Evolutionary conservation across 768 basidiomycete species (phyloP).

Genomic region (Cystobasidium ongulense): DNA sequence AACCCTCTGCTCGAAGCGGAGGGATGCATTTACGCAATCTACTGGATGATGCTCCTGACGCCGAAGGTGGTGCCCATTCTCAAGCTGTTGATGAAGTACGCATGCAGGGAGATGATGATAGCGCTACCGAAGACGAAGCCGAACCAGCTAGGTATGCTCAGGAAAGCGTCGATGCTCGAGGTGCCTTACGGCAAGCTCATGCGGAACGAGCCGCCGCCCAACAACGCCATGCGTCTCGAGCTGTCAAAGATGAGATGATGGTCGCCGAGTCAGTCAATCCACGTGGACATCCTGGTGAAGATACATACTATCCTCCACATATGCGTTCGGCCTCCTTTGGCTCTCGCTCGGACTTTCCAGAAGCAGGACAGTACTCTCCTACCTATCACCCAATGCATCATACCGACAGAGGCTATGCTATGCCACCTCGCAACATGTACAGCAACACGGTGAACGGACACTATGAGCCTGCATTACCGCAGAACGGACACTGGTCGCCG

Average conservation of each 20-base stretch:
- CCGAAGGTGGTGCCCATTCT: conserved; percentile 5
- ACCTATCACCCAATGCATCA: background rate
- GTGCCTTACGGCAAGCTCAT: background rate
- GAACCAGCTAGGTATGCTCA: conserved; percentile 21
- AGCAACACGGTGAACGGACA: background rate
- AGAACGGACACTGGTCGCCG: background rate
- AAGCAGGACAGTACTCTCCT: background rate
- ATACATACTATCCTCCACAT: background rate
- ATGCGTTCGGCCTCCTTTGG: background rate
- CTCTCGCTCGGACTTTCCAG: background rate
- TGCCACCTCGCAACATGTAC: background rate
- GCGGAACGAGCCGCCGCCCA: background rate
- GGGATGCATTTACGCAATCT: conserved; percentile 40
- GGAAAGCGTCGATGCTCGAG: background rate
- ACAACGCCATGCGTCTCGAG: background rate
- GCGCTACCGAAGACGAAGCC: conserved; percentile 31
- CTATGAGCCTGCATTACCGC: background rate
- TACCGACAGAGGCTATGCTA: background rate
- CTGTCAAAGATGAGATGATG: background rate
- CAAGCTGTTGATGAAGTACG: background rate
- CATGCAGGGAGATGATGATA: background rate
- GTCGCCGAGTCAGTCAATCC: background rate
- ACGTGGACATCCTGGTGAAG: background rate
- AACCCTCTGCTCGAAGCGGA: background rate
- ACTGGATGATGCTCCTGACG: conserved; percentile 35